A percentile compares a stretch with the other conserved stretches of the same genome.
These are phyloP conservation scores for Talaromyces albobiverticillius DNA, from an alignment of 2,329 filamentous ascomycete species.

Conservation along the genomic window DNA sequence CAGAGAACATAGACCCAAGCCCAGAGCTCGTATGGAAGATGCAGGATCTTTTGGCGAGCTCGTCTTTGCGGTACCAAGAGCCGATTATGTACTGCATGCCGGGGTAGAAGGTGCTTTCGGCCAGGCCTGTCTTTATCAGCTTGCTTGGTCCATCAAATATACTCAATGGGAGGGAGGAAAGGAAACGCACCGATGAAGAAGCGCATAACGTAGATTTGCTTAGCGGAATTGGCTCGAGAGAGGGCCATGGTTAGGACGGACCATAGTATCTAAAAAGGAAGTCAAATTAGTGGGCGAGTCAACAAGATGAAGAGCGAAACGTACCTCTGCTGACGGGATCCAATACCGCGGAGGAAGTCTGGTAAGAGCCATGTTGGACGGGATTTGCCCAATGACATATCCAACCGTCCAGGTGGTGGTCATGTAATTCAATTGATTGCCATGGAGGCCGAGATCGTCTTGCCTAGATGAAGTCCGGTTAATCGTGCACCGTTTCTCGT, in stretches of 20 bases:
- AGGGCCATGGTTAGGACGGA: conserved; percentile 48
- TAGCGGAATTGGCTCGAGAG: conserved; percentile 38
- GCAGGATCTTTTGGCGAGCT: conserved; percentile 52
- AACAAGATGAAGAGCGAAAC: conserved; percentile 29
- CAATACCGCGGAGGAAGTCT: conserved; percentile 46
- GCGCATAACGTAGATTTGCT: conserved; percentile 46
- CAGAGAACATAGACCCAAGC: conserved; percentile 44
- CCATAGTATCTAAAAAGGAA: conserved; percentile 40
- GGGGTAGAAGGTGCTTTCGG: conserved; percentile 48
- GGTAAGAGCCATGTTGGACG: conserved; percentile 52
- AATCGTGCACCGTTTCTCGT: too few species aligned
- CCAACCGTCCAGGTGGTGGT: conserved; percentile 59
- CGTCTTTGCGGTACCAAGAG: conserved; percentile 50
- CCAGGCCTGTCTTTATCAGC: conserved; percentile 8
- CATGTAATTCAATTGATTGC: conserved; percentile 57
- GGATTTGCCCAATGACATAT: conserved; percentile 56
- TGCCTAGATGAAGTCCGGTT: conserved; percentile 34
- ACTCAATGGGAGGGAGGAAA: not conserved
- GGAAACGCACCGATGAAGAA: conserved; percentile 46
- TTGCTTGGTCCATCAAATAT: not conserved
- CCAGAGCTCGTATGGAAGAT: conserved; percentile 52
- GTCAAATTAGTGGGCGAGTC: not conserved
- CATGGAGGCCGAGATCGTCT: conserved; percentile 51
- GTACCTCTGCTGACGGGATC: conserved; percentile 48
- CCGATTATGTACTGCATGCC: conserved; percentile 52